Base-by-base conservation (phyloP, 73 alveolate genomes). In the Paramecium sonneborni region DNA sequence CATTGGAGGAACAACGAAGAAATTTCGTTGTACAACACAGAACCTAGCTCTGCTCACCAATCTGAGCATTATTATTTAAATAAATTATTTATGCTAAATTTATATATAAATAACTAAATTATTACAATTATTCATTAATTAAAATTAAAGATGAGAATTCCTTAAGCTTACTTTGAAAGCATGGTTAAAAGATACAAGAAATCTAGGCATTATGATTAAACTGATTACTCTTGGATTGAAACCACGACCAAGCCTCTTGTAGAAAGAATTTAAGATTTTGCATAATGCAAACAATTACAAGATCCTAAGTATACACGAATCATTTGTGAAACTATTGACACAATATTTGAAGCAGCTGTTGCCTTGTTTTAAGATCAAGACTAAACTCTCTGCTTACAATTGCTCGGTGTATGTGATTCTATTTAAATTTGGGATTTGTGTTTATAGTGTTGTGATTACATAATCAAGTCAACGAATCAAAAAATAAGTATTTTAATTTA, bases 101-200 rank as follows among this genome's bases (percentile, higher is more conserved):
- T 52, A 52, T 52, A 18, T 52, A 52, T 52, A 52, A 52, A 52
- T 52, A 52, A n/a, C 18, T 52, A 52, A 52, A 52, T 62, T 62
- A 21, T 30, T 32, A 12, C 84, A 26, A 14, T 30, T 62, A 62
- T 62, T 30, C 46, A 62, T 62, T 62, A 62, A 30, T 62, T 72
- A 72, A 28, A 34, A 28, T 69, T 52, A 52, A 52, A 52, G 30
- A 79, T 79, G 90, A 18, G 90, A 24, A 79, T 79, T 10, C 90
- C 90, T 18, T 18, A 37, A 24, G 90, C 44, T 12, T 79, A 79
- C 26, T 79, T 20, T 44, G 90, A 79, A 18, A 79, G 72, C 55
- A 79, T 79, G 90, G 41, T 79, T 2, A 79, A 46, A 79, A 38
- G 90, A n/a, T 44, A 79, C 28, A 38, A 44, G 74, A 79, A 79